Evolutionary conservation across 202 grass and related monocot genomes (phyloP).

Genomic region (Setaria italica): DNA sequence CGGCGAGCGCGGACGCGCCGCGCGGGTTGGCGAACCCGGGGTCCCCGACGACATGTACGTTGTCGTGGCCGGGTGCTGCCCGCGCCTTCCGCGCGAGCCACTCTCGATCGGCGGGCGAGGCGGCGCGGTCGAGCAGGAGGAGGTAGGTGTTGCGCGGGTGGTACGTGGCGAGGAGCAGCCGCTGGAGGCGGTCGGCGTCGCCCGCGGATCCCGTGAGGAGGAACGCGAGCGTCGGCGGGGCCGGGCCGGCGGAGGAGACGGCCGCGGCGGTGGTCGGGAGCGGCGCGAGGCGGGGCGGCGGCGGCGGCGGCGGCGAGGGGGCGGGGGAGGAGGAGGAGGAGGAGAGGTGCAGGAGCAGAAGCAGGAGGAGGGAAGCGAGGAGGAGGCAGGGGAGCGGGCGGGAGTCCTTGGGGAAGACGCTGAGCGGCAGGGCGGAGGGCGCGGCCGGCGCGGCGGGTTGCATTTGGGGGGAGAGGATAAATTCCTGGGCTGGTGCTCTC

Average conservation of each 20-base stretch:
- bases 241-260: slow-evolving; percentile 43
- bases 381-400: slow-evolving; percentile 74
- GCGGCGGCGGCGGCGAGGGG: slow-evolving; percentile 10
- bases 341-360: slow-evolving; percentile 61
- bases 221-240: slow-evolving; percentile 72
- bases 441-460: slow-evolving; percentile 47
- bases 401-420: slow-evolving; percentile 72
- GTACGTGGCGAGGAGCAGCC: slow-evolving; percentile 78
- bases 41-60: slow-evolving; percentile 87
- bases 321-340: slow-evolving; percentile 39
- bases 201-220: slow-evolving; percentile 75
- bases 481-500: not conserved
- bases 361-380: slow-evolving; percentile 60
- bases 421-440: slow-evolving; percentile 38
- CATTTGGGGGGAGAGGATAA: slow-evolving; percentile 1
- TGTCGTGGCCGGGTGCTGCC: slow-evolving; percentile 32
- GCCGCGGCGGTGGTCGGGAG: slow-evolving; percentile 33
- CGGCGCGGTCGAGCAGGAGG: slow-evolving; percentile 81
- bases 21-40: slow-evolving; percentile 74
- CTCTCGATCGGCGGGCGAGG: slow-evolving; percentile 55
- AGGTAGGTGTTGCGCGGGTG: slow-evolving; percentile 86
- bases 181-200: slow-evolving; percentile 76
- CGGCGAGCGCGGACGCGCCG: slow-evolving; percentile 76
- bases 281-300: slow-evolving; percentile 29
- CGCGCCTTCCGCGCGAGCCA: slow-evolving; percentile 54